A percentile compares a stretch with the other conserved stretches of the same genome.
Evolutionary conservation across 1,284 basidiomycete genomes (phyloP).

Genomic region (Pseudozyma thailandica): DNA sequence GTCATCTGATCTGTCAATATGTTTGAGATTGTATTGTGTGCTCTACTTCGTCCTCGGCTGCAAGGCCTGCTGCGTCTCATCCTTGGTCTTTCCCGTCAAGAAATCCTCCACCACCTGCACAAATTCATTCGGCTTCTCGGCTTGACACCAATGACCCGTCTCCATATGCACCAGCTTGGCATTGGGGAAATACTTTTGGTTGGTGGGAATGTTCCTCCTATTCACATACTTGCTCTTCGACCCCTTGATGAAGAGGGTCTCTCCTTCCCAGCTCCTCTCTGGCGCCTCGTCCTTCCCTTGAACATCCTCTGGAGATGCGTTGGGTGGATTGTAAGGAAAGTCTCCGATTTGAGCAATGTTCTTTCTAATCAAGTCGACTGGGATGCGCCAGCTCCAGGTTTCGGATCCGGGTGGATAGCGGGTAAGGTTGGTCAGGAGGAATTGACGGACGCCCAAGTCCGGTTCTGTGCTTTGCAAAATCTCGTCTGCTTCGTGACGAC

Average conservation of each 20-base stretch:
- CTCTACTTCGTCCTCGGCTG: conserved; percentile 23
- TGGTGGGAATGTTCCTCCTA: conserved; percentile 73
- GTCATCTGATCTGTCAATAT: background rate
- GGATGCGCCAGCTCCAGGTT: conserved; percentile 76
- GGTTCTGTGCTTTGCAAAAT: conserved; percentile 75
- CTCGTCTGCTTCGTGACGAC: conserved; percentile 76
- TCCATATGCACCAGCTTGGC: conserved; percentile 69
- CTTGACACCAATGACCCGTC: conserved; percentile 70
- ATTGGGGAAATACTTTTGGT: conserved; percentile 77
- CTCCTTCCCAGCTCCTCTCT: conserved; percentile 72
- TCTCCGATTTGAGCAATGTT: conserved; percentile 77
- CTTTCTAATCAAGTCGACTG: conserved; percentile 75
- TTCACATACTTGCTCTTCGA: conserved; percentile 76
- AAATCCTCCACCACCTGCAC: conserved; percentile 65
- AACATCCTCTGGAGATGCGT: conserved; percentile 70
- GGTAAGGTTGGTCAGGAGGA: conserved; percentile 83
- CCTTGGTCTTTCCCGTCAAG: conserved; percentile 35
- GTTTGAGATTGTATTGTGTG: background rate
- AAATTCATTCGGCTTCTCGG: conserved; percentile 69
- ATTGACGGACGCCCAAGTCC: conserved; percentile 77
- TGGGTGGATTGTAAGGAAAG: conserved; percentile 74
- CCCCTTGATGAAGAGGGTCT: conserved; percentile 82
- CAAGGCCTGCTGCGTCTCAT: conserved; percentile 34
- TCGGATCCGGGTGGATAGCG: conserved; percentile 63
- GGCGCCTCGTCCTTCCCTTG: conserved; percentile 6